These are phyloP conservation scores for Chlamydomonas reinhardtii DNA, from an alignment of 163 green algal genomes.

Conservation along the genomic window DNA sequence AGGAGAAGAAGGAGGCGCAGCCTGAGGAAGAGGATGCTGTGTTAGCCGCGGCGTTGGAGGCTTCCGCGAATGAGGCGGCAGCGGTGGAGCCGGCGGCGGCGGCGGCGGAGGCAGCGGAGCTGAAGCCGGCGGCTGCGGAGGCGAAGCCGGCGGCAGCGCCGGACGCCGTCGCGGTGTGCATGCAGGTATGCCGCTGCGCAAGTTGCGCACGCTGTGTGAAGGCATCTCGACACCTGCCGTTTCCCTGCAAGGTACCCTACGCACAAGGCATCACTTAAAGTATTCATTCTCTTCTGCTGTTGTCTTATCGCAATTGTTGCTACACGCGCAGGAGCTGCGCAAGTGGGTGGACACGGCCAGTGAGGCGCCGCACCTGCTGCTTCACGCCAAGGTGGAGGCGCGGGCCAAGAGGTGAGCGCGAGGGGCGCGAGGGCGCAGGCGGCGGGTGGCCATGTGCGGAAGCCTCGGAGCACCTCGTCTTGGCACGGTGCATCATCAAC, in stretches of 20 bases:
- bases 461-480: too few relatives aligned
- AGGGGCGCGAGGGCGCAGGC: too few relatives aligned
- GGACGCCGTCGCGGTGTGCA: neutral
- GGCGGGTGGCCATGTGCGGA: neutral
- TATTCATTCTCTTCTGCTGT: too few relatives aligned
- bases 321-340: slow-evolving; percentile 57
- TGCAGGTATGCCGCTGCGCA: neutral
- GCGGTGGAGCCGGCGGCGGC: neutral
- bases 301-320: too few relatives aligned
- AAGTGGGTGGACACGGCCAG: slow-evolving; percentile 77
- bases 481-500: too few relatives aligned
- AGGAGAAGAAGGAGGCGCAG: neutral
- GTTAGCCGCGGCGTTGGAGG: neutral
- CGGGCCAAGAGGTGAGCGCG: slow-evolving; percentile 53
- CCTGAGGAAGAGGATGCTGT: too few relatives aligned
- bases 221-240: too few relatives aligned
- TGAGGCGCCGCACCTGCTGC: slow-evolving; percentile 66
- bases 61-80: neutral
- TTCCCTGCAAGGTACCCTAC: too few relatives aligned
- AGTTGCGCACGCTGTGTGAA: too few relatives aligned
- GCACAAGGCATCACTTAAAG: too few relatives aligned
- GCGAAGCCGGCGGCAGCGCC: neutral
- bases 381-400: slow-evolving; percentile 76
- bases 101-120: neutral
- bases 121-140: neutral